Base-by-base conservation (phyloP, 2,329 filamentous ascomycete genomes). In the Beauveria bassiana region DNA sequence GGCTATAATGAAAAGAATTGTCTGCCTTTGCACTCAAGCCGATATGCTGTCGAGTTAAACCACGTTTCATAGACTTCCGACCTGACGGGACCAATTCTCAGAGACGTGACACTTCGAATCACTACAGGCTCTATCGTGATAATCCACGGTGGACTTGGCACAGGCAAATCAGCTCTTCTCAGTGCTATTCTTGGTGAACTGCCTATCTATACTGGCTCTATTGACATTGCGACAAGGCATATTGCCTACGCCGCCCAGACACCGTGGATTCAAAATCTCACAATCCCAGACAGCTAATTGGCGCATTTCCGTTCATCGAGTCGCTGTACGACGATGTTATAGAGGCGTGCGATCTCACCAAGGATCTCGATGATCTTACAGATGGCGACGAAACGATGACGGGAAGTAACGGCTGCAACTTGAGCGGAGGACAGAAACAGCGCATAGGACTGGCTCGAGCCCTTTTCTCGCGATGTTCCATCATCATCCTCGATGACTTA, bases 241-340 rank as follows among this genome's bases (percentile, higher is more conserved):
- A 64, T 73, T 1, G 70, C 70, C 0, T 73, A 70, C 55, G 72
- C 70, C 14, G 68, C 68, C 5, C 70, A 73, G 59, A 70, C 70
- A 2, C 67, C 71, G 0, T 76, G 70, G 70, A 61, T 72, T 12
- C 68, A 70, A 60, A 76, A 76, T 24, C 70, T 67, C 0, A 70
- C 69, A 0, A 68, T 77, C 4, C 67, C 70, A 2, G 66, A 70
- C 18, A 76, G 76, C 40, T 78, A 6, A 62, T 74, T 6, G 75
- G 70, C 1, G 66, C 71, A 34, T 70, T 67, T 2, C 65, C 64
- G 0, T 73, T 71, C 43, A 70, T 76, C 2, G 65, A 67, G 0
- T 14, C 59, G 0, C 72, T 74, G 67, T 75, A 75, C 46, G 58
- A 67, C 0, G 65, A 64, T 3, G 71, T 77, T 0, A 42, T 75